phyloP scores from a whole-genome alignment of 441 rosid species.

The Metrosideros polymorpha region DNA sequence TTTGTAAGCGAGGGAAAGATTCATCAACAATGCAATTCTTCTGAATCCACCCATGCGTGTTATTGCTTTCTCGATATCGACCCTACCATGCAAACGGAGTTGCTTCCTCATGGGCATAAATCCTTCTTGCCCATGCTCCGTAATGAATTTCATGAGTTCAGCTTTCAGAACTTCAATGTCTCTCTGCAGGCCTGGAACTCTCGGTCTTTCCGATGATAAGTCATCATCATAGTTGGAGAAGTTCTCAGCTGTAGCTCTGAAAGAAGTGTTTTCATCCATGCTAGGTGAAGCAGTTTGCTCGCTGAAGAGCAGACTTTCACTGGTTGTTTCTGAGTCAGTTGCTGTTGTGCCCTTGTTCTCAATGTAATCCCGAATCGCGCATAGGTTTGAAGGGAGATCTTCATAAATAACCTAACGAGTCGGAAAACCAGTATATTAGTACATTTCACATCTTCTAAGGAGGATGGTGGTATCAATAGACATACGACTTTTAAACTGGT shows the following conservation, averaged over 20 bases:
- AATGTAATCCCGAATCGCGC: constrained; percentile 85
- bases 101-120: constrained; percentile 99
- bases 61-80: constrained; percentile 91
- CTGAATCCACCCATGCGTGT: constrained; percentile 91
- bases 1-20: constrained; percentile 93
- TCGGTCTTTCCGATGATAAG: constrained; percentile 44
- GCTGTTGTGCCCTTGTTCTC: constrained; percentile 37
- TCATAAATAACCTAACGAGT: constrained; percentile 73
- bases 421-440: neutral
- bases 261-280: constrained; percentile 5
- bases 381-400: constrained; percentile 96
- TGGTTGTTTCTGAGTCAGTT: constrained; percentile 26
- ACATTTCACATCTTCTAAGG: neutral
- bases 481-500: neutral
- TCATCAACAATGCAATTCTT: constrained; percentile 69
- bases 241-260: constrained; percentile 2
- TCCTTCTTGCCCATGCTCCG: constrained; percentile 89
- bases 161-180: constrained; percentile 73
- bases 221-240: constrained; percentile 4
- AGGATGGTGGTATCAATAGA: neutral
- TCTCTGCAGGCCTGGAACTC: constrained; percentile 83
- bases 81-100: constrained; percentile 79
- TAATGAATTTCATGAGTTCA: constrained; percentile 72
- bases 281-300: constrained; percentile 23
- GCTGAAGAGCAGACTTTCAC: constrained; percentile 17